These are phyloP conservation scores for Eimeria acervulina DNA, from an alignment of 169 alveolate species.

Conservation along the genomic window DNA sequence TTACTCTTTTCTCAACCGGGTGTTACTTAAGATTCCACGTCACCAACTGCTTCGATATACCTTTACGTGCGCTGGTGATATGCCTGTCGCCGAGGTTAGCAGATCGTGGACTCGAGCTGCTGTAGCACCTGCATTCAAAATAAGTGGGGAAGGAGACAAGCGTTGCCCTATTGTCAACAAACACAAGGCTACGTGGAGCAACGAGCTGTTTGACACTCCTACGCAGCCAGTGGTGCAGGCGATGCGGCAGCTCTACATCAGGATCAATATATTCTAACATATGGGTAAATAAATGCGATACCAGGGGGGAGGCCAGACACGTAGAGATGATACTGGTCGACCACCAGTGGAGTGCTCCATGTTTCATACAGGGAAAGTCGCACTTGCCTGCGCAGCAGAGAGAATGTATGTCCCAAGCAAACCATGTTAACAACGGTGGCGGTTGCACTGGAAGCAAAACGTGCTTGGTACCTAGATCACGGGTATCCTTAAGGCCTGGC, in stretches of 20 bases:
- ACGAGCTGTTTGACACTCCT: background rate
- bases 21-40: background rate
- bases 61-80: constrained; percentile 40
- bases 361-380: constrained; percentile 63
- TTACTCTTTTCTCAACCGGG: background rate
- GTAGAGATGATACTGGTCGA: constrained; percentile 62
- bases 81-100: constrained; percentile 36
- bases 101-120: constrained; percentile 42
- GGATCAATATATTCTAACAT: background rate
- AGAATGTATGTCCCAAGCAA: background rate
- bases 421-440: background rate
- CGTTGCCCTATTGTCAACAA: background rate
- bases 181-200: background rate
- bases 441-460: background rate
- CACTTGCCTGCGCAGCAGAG: constrained; percentile 50
- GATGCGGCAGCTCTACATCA: background rate
- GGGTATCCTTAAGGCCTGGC: background rate
- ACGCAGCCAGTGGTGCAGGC: background rate
- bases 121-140: constrained; percentile 42
- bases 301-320: constrained; percentile 58
- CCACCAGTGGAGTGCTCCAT: constrained; percentile 52
- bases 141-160: background rate
- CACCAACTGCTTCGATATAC: background rate
- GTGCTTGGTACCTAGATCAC: too few species aligned
- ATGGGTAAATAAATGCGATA: background rate